Percentiles rank a stretch among this genome's conserved stretches.
Evolutionary conservation across 129 eudicot genomes (phyloP).

Genomic region (Scalesia atractyloides): DNA sequence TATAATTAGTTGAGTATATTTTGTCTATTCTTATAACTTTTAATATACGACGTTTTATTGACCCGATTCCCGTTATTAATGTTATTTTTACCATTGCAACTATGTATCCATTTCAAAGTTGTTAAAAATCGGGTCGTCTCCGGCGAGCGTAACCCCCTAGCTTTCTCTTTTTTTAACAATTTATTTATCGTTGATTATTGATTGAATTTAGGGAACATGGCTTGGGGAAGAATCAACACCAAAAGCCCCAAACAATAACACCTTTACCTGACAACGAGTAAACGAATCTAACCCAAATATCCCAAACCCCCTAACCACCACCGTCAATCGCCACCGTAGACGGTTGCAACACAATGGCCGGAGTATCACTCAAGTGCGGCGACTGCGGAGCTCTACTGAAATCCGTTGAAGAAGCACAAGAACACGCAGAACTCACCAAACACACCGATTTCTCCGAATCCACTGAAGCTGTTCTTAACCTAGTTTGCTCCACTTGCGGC

Average conservation of each 20-base stretch:
- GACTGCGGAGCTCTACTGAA: constrained; percentile 80
- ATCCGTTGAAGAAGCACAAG: constrained; percentile 97
- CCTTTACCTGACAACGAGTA: constrained; percentile 27
- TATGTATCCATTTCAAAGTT: too few species aligned
- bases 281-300: constrained; percentile 27
- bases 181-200: too few species aligned
- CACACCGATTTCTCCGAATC: constrained; percentile 90
- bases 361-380: constrained; percentile 82
- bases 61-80: too few species aligned
- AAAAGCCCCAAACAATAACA: background rate
- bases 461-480: constrained; percentile 84
- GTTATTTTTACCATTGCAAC: too few species aligned
- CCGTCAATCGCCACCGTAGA: constrained; percentile 20
- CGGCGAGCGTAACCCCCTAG: too few species aligned
- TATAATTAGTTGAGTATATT: too few species aligned
- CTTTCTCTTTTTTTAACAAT: too few species aligned
- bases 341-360: constrained; percentile 61
- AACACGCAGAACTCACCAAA: constrained; percentile 87
- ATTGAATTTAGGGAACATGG: background rate
- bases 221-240: constrained; percentile 31
- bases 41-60: too few species aligned
- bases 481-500: constrained; percentile 81
- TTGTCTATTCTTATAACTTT: too few species aligned
- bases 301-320: constrained; percentile 21
- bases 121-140: too few species aligned